phyloP scores from a whole-genome alignment of 495 filamentous ascomycete species.

The Chaetomium cochliodes region DNA sequence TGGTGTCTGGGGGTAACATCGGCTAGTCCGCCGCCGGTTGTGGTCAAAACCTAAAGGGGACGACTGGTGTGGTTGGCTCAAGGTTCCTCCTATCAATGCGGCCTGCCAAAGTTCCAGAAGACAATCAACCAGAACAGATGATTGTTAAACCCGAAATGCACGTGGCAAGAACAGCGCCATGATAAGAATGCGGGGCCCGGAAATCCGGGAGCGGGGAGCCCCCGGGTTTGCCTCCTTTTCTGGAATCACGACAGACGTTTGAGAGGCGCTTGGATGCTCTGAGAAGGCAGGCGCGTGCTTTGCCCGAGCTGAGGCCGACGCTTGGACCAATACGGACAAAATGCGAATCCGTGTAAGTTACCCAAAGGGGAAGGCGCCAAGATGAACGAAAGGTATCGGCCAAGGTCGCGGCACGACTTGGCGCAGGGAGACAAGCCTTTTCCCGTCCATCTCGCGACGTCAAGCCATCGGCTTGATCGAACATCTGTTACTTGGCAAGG shows the following conservation, averaged over 20 bases:
- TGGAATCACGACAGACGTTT: no score
- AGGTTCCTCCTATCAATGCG: not conserved
- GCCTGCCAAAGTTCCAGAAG: not conserved
- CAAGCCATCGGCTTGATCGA: not conserved
- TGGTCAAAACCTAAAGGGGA: conserved; percentile 2
- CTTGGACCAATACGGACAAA: conserved; percentile 2
- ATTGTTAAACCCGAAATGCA: not conserved
- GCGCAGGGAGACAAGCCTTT: not conserved
- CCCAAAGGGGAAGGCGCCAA: conserved; percentile 22
- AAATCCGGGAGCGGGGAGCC: not conserved
- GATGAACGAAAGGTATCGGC: not conserved
- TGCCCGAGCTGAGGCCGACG: conserved; percentile 1
- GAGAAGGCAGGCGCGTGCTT: not conserved
- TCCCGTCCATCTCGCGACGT: not conserved
- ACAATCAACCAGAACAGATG: not conserved
- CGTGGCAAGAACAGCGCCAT: not conserved
- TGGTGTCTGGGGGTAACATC: conserved; percentile 4
- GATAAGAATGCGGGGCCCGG: not conserved
- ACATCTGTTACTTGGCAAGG: conserved; percentile 2
- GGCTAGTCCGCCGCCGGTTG: not conserved
- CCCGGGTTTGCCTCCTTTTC: not conserved
- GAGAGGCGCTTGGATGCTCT: not conserved
- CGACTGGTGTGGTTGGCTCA: not conserved
- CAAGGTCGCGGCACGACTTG: conserved; percentile 8
- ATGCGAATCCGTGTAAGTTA: not conserved